These are phyloP conservation scores for Aspergillus puulaauensis DNA, from an alignment of 2,329 filamentous ascomycete species.

Conservation along the genomic window DNA sequence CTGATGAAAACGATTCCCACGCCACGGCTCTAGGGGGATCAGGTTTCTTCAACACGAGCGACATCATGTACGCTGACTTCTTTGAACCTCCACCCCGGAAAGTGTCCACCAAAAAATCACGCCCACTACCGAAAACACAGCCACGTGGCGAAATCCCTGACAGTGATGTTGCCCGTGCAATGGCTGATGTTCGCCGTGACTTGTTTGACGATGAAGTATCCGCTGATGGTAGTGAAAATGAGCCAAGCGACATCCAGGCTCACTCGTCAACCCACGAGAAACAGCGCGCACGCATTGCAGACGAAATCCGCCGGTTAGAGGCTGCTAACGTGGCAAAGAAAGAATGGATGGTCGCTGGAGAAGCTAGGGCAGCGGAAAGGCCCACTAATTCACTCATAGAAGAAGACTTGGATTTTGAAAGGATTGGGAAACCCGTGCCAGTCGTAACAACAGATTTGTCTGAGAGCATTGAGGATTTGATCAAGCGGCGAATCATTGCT, in stretches of 20 bases:
- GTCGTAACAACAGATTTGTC: slow-evolving; percentile 90
- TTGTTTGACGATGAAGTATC: slow-evolving; percentile 74
- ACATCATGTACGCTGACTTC: slow-evolving; percentile 88
- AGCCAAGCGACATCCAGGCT: slow-evolving; percentile 49
- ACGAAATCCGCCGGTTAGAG: slow-evolving; percentile 91
- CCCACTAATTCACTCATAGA: slow-evolving; percentile 91
- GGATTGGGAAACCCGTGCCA: slow-evolving; percentile 89
- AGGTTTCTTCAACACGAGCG: slow-evolving; percentile 73
- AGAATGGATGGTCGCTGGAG: slow-evolving; percentile 85
- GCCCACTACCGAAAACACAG: slow-evolving; percentile 56
- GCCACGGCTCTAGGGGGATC: slow-evolving; percentile 59
- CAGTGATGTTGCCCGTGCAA: slow-evolving; percentile 75
- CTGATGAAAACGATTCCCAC: slow-evolving; percentile 58
- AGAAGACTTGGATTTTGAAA: slow-evolving; percentile 93
- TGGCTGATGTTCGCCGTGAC: slow-evolving; percentile 83
- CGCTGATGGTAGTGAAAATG: slow-evolving; percentile 56
- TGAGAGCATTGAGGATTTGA: slow-evolving; percentile 87
- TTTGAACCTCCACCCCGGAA: slow-evolving; percentile 83
- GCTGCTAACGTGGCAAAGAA: slow-evolving; percentile 84
- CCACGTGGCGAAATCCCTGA: slow-evolving; percentile 51
- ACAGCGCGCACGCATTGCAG: slow-evolving; percentile 77
- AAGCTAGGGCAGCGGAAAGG: slow-evolving; percentile 77
- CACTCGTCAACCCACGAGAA: slow-evolving; percentile 75
- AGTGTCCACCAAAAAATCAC: slow-evolving; percentile 54
- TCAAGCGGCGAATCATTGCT: slow-evolving; percentile 88